Evolutionary conservation across 768 basidiomycete genomes (phyloP).

Genomic region (Neoboletus subvelutipes): DNA sequence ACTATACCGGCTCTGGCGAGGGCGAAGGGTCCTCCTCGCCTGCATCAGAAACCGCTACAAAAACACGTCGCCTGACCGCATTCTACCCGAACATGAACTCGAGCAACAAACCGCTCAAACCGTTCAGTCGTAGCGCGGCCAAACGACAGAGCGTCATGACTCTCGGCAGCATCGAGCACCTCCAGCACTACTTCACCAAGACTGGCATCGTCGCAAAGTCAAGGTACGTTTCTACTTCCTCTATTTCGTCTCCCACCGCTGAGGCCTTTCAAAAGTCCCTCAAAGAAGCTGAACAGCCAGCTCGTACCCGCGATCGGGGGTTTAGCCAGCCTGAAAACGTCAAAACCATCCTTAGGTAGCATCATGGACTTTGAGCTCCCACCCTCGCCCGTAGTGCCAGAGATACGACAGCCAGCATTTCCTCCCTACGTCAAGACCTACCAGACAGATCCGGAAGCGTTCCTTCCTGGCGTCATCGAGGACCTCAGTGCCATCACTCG

Average conservation of each 20-base stretch:
- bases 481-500: conserved; percentile 64
- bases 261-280: conserved; percentile 31
- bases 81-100: conserved; percentile 77
- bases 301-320: conserved; percentile 80
- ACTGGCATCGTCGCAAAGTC: conserved; percentile 72
- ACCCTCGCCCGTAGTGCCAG: conserved; percentile 62
- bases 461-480: conserved; percentile 75
- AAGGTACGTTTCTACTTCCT: conserved; percentile 51
- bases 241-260: conserved; percentile 1
- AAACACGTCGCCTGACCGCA: conserved; percentile 65
- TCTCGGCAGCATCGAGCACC: conserved; percentile 92
- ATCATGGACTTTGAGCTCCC: conserved; percentile 61
- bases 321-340: conserved; percentile 41
- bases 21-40: conserved; percentile 34
- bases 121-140: conserved; percentile 87
- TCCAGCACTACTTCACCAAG: conserved; percentile 95
- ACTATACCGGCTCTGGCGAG: conserved; percentile 56
- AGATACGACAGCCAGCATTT: conserved; percentile 42
- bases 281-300: conserved; percentile 55
- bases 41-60: conserved; percentile 37
- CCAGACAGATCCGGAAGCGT: conserved; percentile 73
- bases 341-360: conserved; percentile 40
- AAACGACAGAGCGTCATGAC: conserved; percentile 94
- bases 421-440: conserved; percentile 60
- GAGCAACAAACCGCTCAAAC: conserved; percentile 71